Percentiles rank a stretch among this genome's conserved stretches.
Conservation (phyloP, 768 basidiomycete genomes). For the Boletus subparvulus region DNA sequence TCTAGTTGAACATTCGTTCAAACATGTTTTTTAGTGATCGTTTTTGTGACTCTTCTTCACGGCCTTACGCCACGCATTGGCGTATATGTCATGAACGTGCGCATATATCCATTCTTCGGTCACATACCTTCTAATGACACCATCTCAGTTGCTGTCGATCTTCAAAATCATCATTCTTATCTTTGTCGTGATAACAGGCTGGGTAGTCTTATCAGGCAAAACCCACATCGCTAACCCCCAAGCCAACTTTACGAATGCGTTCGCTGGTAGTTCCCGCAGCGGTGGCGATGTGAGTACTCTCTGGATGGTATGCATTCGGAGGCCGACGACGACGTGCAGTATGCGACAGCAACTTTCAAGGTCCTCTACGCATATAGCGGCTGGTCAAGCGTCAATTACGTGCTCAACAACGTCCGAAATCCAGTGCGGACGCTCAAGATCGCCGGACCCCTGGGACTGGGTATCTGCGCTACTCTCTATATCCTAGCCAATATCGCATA, state of each 20-base stretch:
- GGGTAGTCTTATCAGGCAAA: conserved; percentile 59
- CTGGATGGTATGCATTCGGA: not conserved
- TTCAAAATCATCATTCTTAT: conserved; percentile 56
- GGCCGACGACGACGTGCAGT: conserved; percentile 34
- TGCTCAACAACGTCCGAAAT: conserved; percentile 45
- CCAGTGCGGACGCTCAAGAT: conserved; percentile 61
- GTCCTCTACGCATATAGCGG: conserved; percentile 49
- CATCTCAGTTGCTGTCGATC: conserved; percentile 41
- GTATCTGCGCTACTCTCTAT: conserved; percentile 52
- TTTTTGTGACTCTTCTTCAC: conserved; percentile 51
- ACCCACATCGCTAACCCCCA: conserved; percentile 57
- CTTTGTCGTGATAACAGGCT: conserved; percentile 57
- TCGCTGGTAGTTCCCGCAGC: conserved; percentile 53
- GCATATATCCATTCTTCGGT: not conserved
- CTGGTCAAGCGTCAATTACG: conserved; percentile 59
- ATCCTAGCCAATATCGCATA: conserved; percentile 58
- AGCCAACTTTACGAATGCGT: conserved; percentile 56
- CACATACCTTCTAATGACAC: conserved; percentile 8
- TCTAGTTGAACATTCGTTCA: not conserved
- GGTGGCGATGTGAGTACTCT: conserved; percentile 42
- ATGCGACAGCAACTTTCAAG: conserved; percentile 61
- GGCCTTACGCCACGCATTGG: conserved; percentile 51
- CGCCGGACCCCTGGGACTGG: conserved; percentile 57
- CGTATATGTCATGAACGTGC: conserved; percentile 55
- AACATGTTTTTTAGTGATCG: conserved; percentile 39